Evolutionary conservation across 2,329 filamentous ascomycete genomes (phyloP), one percentile per base, ranked within the genome.

Genomic region (Dactylellina leptospora): DNA sequence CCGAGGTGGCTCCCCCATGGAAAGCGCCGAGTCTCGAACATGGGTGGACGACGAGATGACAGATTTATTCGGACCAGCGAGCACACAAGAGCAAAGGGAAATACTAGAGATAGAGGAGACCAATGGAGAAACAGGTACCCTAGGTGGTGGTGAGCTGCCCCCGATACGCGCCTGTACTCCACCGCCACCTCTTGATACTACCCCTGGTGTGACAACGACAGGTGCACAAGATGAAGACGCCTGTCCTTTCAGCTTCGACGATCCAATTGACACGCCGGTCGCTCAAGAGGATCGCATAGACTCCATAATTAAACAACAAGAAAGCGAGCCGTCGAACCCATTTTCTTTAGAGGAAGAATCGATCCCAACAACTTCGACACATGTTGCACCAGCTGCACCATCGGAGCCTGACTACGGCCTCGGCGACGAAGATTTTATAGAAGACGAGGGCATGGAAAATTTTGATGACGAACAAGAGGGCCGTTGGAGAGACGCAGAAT

Each of bases 401-500:
- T 36, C 36, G n/a, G 33, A 22, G 18, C 45, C 28, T 20, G 18
- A 60, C 6, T 18, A 45, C 11, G n/a, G 16, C 9, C 38, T 64
- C 27, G 18, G 50, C 10, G 68, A 72, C 13, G 59, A 64, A 9
- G 68, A 64, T 22, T 64, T 72, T 44, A 72, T 72, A 22, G 68
- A 72, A 18, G 68, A 72, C 11, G 68, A 72, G 45, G 68, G 59
- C 20, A 64, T 72, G 59, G 68, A 72, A n/a, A 72, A 64, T 20
- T 64, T 72, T 27, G 68, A 72, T 22, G 68, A 72, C 28, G 68
- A 72, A 20, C 68, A 72, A 20, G 68, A 64, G n/a, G 68, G 68
- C 3, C 44, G 59, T 3, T 72, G 68, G 68, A 64, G 36, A n/a
- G 63, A 70, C 27, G 63, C 54, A 10, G 58, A 72, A 9, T 72